Evolutionary conservation across 2,329 filamentous ascomycete species (phyloP), one percentile per base, ranked within the genome.

Genomic region (Cladosporium sp.): DNA sequence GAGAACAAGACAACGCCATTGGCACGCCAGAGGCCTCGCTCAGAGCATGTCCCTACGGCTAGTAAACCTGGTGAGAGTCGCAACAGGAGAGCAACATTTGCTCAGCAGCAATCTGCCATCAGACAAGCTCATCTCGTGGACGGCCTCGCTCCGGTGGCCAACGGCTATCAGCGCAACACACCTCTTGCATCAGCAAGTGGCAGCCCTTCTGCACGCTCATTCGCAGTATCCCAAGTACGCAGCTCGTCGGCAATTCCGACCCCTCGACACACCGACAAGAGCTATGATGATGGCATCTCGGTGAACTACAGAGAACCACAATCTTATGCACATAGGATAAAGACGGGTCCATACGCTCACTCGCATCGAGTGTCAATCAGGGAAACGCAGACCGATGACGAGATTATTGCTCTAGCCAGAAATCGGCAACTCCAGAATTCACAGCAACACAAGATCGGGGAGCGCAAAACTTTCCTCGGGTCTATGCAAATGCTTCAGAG

Each of bases 391-490:
- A 66, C 63, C 5, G 62, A 66, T 25, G 64, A 66, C 24, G 60
- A 68, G 32, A 65, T 65, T 34, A 52, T 66, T 25, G 62, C 62
- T 4, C 42, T 65, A 19, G 74, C 71, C 22, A 68, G 75, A 47
- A 75, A 77, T 59, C 71, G 66, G 22, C 72, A 70, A 56, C 59
- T 78, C 2, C 73, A 76, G 54, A 68, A 69, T 22, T 74, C 76
- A 22, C 73, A 76, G 40, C 69, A 74, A 42, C 70, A 70, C 22
- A 70, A 73, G 35, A 58, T 77, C 15, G 72, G 73, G 49, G 71
- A 75, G 48, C 73, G 74, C 19, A 74, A 73, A 15, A 79, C 77
- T 1, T 74, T 78, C 39, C 61, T 78, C 6, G 72, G 70, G 4
- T 71, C 76, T 1, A 77, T 78, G 65, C 75, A 73, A 60, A 78